Conservation (phyloP, 164 flowering plant genomes). For the Stephania yunnanensis region DNA sequence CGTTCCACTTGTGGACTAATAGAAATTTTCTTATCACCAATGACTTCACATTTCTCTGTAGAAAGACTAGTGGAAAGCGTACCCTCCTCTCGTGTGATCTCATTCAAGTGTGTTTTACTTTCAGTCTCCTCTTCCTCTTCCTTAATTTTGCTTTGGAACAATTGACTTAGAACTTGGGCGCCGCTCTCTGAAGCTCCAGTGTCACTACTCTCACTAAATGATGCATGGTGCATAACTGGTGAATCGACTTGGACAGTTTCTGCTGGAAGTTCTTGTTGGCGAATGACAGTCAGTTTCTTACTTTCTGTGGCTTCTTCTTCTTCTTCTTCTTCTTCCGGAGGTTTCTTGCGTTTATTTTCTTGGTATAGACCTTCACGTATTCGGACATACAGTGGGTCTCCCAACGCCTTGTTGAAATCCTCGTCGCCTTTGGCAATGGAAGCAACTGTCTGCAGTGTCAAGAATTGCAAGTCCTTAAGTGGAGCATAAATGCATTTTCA, state of each 20-base stretch:
- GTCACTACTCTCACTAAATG: constrained; percentile 1
- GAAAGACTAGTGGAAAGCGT: constrained; percentile 5
- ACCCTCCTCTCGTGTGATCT: not conserved
- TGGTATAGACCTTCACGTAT: constrained; percentile 49
- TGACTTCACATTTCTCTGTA: constrained; percentile 11
- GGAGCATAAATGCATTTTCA: too few relatives aligned
- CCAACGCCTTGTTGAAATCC: constrained; percentile 49
- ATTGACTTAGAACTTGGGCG: constrained; percentile 9
- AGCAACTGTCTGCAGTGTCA: constrained; percentile 50
- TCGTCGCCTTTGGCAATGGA: constrained; percentile 45
- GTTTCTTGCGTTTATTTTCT: constrained; percentile 9
- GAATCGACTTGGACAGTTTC: constrained; percentile 9
- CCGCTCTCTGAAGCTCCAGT: constrained; percentile 10
- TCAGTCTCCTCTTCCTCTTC: constrained; percentile 48
- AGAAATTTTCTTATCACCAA: constrained; percentile 18
- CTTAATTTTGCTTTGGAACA: constrained; percentile 43
- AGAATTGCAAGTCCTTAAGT: not conserved
- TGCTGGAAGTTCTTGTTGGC: constrained; percentile 14
- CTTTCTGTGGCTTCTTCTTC: constrained; percentile 14
- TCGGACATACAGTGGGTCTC: constrained; percentile 48
- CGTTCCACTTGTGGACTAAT: constrained; percentile 59
- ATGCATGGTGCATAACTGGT: constrained; percentile 8
- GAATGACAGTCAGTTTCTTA: constrained; percentile 13
- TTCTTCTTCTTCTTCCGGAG: constrained; percentile 11
- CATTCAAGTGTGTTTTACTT: constrained; percentile 10